Evolutionary conservation across 441 rosid genomes (phyloP), one percentile per base, ranked within the genome.

Genomic region (Pelargonium citronellum): DNA sequence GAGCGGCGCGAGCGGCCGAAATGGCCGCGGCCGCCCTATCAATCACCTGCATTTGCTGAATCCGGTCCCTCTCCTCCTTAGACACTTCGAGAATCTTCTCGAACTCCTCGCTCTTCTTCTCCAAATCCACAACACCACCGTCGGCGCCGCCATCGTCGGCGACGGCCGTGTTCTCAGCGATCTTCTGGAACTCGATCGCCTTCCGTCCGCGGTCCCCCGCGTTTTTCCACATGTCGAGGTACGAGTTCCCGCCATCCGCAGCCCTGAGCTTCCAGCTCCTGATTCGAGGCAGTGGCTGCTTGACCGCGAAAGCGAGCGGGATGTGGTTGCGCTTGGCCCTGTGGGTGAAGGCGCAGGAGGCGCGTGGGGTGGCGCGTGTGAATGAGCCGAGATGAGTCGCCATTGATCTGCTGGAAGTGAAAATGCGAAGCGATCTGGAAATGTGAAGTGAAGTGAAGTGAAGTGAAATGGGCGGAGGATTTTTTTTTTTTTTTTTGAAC

Each of bases 1-100:
- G 76, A 67, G 91, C 65, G 1, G 93, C 84, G 17, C 78, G 87
- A 13, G 95, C 96, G 0, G 97, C 97, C 0, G 93, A 85, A 24
- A 91, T 89, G 0, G 97, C 95, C 0, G 93, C 96, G 0, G 89
- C 91, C 0, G 96, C 95, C 0, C 95, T 91, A 82, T 91, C 97
- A 5, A 94, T 74, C 34, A 91, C 95, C 82, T 91, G 99, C 87
- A 87, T 69, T 46, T 87, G 69, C 84, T 88, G 98, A 76, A 83
- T 78, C 70, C 90, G 85, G 77, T 94, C 97, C 60, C 98, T 85
- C 74, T 94, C 95, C 46, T 94, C 93, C 53, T 65, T 83, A 0
- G 95, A 80, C 58, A 86, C 87, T 5, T 90, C 87, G 15, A 94
- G 68, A 13, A 91, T 86, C 89, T 82, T 94, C 74, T 74, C 49